A percentile compares a stretch with the other conserved stretches of the same genome.
These are phyloP conservation scores for Globisporangium viniferum DNA, from an alignment of 352 stramenopile species.

Conservation along the genomic window DNA sequence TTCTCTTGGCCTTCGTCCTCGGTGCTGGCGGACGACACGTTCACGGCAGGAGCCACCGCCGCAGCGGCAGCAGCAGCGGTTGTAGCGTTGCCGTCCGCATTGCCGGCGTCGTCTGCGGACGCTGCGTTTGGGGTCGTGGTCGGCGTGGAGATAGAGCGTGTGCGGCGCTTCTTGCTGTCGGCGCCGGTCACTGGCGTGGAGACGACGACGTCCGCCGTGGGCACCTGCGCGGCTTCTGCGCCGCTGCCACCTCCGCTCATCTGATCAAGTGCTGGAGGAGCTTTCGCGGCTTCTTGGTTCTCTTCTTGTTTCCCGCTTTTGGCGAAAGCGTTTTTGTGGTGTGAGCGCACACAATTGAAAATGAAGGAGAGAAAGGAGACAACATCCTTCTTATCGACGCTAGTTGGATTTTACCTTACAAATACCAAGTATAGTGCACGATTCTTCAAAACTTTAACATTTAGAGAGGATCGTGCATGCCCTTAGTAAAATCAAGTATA, in stretches of 20 bases:
- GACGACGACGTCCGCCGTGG: constrained; percentile 14
- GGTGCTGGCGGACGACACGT: constrained; percentile 20
- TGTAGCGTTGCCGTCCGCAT: neutral
- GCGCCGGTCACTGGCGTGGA: constrained; percentile 19
- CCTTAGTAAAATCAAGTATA: too few relatives aligned
- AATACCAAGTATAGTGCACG: too few relatives aligned
- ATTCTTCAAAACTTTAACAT: too few relatives aligned
- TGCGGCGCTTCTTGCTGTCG: constrained; percentile 36
- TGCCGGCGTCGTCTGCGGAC: neutral
- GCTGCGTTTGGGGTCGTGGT: neutral
- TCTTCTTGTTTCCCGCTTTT: constrained; percentile 12
- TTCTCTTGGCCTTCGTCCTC: constrained; percentile 29
- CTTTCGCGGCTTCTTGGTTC: neutral
- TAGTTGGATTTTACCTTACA: too few relatives aligned
- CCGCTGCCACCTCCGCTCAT: constrained; percentile 5
- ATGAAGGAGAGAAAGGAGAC: neutral
- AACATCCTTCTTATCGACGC: too few relatives aligned
- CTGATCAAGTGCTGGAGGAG: neutral
- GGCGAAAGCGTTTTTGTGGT: constrained; percentile 8
- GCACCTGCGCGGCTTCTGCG: constrained; percentile 19
- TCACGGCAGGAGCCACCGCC: constrained; percentile 3
- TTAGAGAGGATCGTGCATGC: too few relatives aligned
- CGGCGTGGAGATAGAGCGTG: constrained; percentile 14
- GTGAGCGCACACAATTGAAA: constrained; percentile 19
- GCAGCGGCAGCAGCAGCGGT: constrained; percentile 4